A percentile compares a stretch with the other conserved stretches of the same genome.
These are phyloP conservation scores for Infundibulicybe gibba DNA, from an alignment of 768 basidiomycete genomes.

Conservation along the genomic window DNA sequence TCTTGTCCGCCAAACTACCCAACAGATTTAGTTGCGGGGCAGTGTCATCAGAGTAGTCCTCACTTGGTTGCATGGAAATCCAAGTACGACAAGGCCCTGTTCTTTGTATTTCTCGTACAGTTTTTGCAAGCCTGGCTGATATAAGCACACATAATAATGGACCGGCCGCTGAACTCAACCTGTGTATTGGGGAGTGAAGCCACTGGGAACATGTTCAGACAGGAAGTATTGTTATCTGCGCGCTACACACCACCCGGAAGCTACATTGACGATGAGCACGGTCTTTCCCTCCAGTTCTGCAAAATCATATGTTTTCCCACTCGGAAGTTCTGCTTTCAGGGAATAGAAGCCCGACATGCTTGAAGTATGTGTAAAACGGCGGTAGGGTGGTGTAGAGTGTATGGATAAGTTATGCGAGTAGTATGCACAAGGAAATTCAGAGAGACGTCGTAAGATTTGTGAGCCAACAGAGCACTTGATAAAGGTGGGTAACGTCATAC, in stretches of 20 bases:
- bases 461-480: too few relatives aligned
- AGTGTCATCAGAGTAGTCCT: neutral
- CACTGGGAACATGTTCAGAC: slow-evolving; percentile 34
- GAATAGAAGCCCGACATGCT: slow-evolving; percentile 55
- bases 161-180: slow-evolving; percentile 15
- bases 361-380: slow-evolving; percentile 1
- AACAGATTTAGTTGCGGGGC: neutral
- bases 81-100: slow-evolving; percentile 71
- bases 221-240: too few relatives aligned
- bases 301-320: slow-evolving; percentile 55
- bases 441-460: too few relatives aligned
- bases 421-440: too few relatives aligned
- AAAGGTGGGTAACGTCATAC: too few relatives aligned
- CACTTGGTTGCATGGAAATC: slow-evolving; percentile 91
- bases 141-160: neutral
- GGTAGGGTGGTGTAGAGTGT: slow-evolving; percentile 4
- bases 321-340: slow-evolving; percentile 63
- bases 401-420: too few relatives aligned
- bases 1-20: slow-evolving; percentile 81
- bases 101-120: slow-evolving; percentile 85
- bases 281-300: slow-evolving; percentile 71
- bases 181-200: slow-evolving; percentile 82
- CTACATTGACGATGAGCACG: slow-evolving; percentile 75
- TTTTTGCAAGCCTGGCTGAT: slow-evolving; percentile 60
- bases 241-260: slow-evolving; percentile 61